A percentile compares a stretch with the other conserved stretches of the same genome.
Evolutionary conservation across 495 filamentous ascomycete species (phyloP).

Genomic region (Talaromyces wortmannii): DNA sequence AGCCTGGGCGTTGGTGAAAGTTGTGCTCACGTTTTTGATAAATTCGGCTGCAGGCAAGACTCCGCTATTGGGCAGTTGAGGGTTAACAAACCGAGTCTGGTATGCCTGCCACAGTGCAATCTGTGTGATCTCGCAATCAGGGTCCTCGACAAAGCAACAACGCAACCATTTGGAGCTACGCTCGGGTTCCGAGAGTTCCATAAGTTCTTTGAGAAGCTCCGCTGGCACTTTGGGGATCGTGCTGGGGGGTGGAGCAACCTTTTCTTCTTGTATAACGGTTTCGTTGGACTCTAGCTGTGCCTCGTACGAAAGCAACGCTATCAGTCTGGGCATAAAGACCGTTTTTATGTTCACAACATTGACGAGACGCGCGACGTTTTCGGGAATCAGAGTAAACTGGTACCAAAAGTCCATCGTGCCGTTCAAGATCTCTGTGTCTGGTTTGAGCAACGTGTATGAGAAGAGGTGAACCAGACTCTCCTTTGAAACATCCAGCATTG

Average conservation of each 20-base stretch:
- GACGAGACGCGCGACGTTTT: conserved; percentile 73
- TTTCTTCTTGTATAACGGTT: conserved; percentile 37
- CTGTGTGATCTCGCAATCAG: conserved; percentile 82
- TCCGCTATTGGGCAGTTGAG: conserved; percentile 38
- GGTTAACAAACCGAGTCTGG: conserved; percentile 66
- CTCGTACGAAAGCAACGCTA: conserved; percentile 65
- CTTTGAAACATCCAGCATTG: conserved; percentile 62
- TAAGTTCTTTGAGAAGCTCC: conserved; percentile 70
- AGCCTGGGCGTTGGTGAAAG: conserved; percentile 67
- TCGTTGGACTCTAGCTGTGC: conserved; percentile 37
- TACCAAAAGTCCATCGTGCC: conserved; percentile 92
- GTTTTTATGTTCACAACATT: conserved; percentile 55
- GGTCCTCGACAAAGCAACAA: conserved; percentile 71
- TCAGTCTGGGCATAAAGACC: conserved; percentile 64
- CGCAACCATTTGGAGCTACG: conserved; percentile 76
- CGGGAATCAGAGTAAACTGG: conserved; percentile 78
- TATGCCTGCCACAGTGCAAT: conserved; percentile 97
- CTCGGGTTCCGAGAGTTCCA: conserved; percentile 74
- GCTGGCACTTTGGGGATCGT: conserved; percentile 70
- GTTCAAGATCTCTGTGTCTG: conserved; percentile 79
- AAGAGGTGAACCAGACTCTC: conserved; percentile 60
- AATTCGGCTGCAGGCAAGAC: conserved; percentile 88
- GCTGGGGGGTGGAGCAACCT: conserved; percentile 38
- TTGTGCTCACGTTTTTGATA: conserved; percentile 87
- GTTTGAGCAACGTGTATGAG: conserved; percentile 73